Evolutionary conservation across 225 moss, liverwort and hornwort species (phyloP).

Genomic region (Polytrichum formosum): DNA sequence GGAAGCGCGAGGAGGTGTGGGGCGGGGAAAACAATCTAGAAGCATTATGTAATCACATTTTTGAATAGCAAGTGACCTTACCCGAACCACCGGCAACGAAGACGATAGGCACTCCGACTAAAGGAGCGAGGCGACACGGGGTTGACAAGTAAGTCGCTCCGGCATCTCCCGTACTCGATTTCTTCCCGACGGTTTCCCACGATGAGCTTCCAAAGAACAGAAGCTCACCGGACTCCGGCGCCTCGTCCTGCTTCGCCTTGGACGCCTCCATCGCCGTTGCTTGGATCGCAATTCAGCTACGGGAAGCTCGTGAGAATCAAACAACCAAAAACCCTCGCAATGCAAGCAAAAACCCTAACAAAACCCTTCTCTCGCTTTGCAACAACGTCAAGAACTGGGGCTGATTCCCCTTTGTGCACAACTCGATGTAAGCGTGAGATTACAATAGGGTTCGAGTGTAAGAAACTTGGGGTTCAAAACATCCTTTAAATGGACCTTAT

Average conservation of each 20-base stretch:
- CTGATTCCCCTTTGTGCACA: no score
- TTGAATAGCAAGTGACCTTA: constrained; percentile 1
- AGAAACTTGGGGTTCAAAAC: no score
- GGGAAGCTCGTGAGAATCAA: no score
- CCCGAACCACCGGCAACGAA: constrained; percentile 51
- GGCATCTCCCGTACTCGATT: constrained; percentile 36
- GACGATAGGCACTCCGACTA: constrained; percentile 42
- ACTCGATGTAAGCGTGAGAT: no score
- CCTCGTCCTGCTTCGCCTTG: constrained; percentile 20
- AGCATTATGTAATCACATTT: neutral
- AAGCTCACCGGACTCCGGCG: constrained; percentile 33
- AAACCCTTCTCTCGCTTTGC: no score
- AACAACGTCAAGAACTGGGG: no score
- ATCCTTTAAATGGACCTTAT: no score
- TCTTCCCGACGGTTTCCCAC: constrained; percentile 53
- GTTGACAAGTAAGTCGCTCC: constrained; percentile 15
- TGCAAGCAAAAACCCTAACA: no score
- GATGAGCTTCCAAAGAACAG: constrained; percentile 48
- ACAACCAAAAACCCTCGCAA: no score
- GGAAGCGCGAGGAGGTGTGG: no score
- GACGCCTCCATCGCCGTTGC: constrained; percentile 7
- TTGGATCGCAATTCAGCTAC: neutral
- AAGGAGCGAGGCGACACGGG: constrained; percentile 25
- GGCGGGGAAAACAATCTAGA: no score
- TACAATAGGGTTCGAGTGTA: no score